Base-by-base conservation (phyloP, 345 rosid genomes). In the Melastoma malabathricum region DNA sequence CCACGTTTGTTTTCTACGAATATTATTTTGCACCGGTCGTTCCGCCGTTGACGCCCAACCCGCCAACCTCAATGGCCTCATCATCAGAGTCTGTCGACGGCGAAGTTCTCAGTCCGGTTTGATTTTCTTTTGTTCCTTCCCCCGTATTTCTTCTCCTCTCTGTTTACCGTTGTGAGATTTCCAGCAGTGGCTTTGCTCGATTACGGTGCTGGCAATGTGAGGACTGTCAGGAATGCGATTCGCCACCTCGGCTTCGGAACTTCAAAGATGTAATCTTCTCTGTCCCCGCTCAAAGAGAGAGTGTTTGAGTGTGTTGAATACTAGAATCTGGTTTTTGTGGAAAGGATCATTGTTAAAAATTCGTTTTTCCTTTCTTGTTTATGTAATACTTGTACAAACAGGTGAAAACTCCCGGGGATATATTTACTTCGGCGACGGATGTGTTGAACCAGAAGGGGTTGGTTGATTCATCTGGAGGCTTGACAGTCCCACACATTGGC, bases 191-290 rank as follows among this genome's bases (percentile, higher is more conserved):
- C 93, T 29, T 56, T 92, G 77, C 95, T 92, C 54, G 98, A 92
- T 68, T 92, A 92, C 47, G 96, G 98, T 13, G 96, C 95, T 45
- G 95, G 95, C 51, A 92, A 92, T 63, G 96, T 92, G 23, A 78
- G 98, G 13, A 84, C 95, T 57, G 65, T 92, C 16, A 73, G 95
- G 23, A 92, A 84, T 59, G 96, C 95, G 15, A 86, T 92, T 76
- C 81, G 73, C 18, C 44, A 68, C 59, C 84, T 92, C 10, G 95
- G 98, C 1, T 84, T 76, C 62, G 66, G n/a, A n/a, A 67, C 46
- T 76, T 87, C 67, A 78, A 83, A 77, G 98, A 92, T 34, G 61
- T 59, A 51, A 29, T 49, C 17, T 44, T 10, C 51, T 16, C 38
- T 27, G 29, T 34, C 7, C 45, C 18, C 22, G 23, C 4, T 5